phyloP scores from a whole-genome alignment of 805 yeast genomes.

The Zygosaccharomyces rouxii region DNA sequence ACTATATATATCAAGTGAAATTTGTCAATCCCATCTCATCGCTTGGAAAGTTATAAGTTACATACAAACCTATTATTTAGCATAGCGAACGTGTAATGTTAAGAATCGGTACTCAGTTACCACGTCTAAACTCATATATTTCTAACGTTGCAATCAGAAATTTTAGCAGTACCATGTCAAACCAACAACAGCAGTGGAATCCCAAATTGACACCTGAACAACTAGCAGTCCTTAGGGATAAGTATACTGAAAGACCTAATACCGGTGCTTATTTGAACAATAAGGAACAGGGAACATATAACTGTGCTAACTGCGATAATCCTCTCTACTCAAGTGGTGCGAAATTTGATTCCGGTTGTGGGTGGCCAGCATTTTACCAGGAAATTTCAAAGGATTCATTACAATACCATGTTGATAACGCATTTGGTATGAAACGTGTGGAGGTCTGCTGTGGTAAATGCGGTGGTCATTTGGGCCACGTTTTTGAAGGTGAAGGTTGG shows the following conservation, averaged over 20 bases:
- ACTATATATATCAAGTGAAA: neutral
- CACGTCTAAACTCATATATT: neutral
- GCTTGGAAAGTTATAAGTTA: neutral
- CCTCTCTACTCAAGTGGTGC: slow-evolving; percentile 77
- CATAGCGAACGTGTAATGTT: slow-evolving; percentile 1
- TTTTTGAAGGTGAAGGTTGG: slow-evolving; percentile 91
- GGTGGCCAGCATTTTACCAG: slow-evolving; percentile 97
- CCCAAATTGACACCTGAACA: slow-evolving; percentile 74
- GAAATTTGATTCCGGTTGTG: slow-evolving; percentile 88
- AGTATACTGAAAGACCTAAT: slow-evolving; percentile 44
- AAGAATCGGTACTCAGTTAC: neutral
- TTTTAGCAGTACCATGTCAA: slow-evolving; percentile 4
- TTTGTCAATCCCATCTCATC: slow-evolving; percentile 2
- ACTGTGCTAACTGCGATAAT: slow-evolving; percentile 79
- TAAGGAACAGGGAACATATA: slow-evolving; percentile 56
- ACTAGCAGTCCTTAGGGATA: slow-evolving; percentile 68
- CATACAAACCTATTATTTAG: neutral
- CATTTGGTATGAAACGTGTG: slow-evolving; percentile 75
- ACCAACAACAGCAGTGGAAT: slow-evolving; percentile 48
- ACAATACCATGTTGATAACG: slow-evolving; percentile 51
- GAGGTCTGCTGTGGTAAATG: slow-evolving; percentile 88
- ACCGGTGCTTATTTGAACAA: slow-evolving; percentile 38
- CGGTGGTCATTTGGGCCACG: slow-evolving; percentile 94
- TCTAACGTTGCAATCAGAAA: neutral
- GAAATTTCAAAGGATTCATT: slow-evolving; percentile 76